A percentile compares a stretch with the other conserved stretches of the same genome.
These are phyloP conservation scores for Tephrocybe rancida DNA, from an alignment of 768 basidiomycete genomes.

Conservation along the genomic window DNA sequence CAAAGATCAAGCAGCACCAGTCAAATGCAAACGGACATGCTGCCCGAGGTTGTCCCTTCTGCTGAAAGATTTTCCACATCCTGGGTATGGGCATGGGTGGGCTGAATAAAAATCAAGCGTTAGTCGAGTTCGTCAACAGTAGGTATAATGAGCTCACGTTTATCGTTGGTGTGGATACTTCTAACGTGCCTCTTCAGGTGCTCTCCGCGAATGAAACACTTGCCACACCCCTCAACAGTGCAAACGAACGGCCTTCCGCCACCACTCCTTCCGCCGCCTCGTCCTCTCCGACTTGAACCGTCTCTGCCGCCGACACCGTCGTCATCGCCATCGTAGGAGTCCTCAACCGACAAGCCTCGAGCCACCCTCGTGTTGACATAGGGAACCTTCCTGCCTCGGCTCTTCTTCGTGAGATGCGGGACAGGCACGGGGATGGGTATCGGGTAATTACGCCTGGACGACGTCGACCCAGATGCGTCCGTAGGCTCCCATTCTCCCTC, in stretches of 20 bases:
- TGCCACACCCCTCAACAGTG: constrained; percentile 81
- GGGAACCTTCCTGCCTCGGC: constrained; percentile 68
- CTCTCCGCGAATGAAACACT: constrained; percentile 87
- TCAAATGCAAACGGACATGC: constrained; percentile 66
- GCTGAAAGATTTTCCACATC: constrained; percentile 73
- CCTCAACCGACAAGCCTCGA: constrained; percentile 10
- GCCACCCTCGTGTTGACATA: constrained; percentile 39
- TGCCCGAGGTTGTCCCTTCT: constrained; percentile 78
- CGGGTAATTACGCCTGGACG: constrained; percentile 16
- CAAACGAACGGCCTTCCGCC: constrained; percentile 67
- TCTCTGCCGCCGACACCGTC: constrained; percentile 10
- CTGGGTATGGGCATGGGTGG: constrained; percentile 60
- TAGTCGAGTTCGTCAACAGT: background rate
- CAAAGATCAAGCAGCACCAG: constrained; percentile 16
- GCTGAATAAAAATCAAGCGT: constrained; percentile 39
- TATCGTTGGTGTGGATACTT: constrained; percentile 90
- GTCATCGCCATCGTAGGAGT: constrained; percentile 12
- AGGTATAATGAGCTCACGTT: constrained; percentile 62
- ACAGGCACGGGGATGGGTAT: constrained; percentile 56
- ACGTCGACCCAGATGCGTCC: background rate
- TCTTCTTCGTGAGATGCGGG: constrained; percentile 72
- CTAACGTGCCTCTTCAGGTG: constrained; percentile 89
- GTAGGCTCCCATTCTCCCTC: constrained; percentile 9
- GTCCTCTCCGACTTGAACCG: constrained; percentile 17
- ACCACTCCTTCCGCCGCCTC: constrained; percentile 38